These are phyloP conservation scores for Scenedesmus sp. DNA, from an alignment of 163 green algal genomes.

Conservation along the genomic window DNA sequence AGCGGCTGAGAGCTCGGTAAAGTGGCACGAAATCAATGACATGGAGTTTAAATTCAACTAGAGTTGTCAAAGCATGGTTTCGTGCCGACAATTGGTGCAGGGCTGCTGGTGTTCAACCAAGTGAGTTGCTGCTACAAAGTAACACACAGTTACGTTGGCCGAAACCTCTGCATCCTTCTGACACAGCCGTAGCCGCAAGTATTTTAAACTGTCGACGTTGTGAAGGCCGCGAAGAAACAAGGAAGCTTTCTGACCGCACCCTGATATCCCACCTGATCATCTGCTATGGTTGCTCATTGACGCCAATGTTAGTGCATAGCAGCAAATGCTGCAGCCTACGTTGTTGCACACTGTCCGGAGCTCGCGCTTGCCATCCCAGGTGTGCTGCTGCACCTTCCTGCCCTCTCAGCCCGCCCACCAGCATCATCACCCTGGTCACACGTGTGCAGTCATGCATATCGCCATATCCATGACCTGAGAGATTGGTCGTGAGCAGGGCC, in stretches of 20 bases:
- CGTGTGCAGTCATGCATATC: neutral
- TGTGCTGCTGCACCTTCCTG: neutral
- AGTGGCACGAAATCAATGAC: neutral
- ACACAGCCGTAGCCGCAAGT: neutral
- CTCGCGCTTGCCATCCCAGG: neutral
- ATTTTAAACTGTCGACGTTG: neutral
- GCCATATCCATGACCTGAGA: neutral
- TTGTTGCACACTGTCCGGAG: neutral
- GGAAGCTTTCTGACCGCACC: neutral
- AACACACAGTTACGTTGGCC: neutral
- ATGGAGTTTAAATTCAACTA: too few species aligned
- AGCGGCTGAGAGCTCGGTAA: neutral
- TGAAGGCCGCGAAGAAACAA: neutral
- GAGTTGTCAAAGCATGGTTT: too few species aligned
- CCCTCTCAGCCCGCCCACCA: neutral
- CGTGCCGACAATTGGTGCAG: too few species aligned
- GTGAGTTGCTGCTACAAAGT: conserved; percentile 6
- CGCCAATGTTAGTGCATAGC: neutral
- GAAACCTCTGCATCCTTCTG: neutral
- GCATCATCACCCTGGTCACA: neutral
- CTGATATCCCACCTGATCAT: neutral
- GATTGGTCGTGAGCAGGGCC: neutral
- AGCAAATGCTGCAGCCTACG: neutral
- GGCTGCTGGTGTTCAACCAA: neutral
- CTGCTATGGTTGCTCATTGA: neutral